A percentile compares a stretch with the other conserved stretches of the same genome.
phyloP scores from a whole-genome alignment of 371 early-diverging fungal genomes.

The Mortierella sp. region DNA sequence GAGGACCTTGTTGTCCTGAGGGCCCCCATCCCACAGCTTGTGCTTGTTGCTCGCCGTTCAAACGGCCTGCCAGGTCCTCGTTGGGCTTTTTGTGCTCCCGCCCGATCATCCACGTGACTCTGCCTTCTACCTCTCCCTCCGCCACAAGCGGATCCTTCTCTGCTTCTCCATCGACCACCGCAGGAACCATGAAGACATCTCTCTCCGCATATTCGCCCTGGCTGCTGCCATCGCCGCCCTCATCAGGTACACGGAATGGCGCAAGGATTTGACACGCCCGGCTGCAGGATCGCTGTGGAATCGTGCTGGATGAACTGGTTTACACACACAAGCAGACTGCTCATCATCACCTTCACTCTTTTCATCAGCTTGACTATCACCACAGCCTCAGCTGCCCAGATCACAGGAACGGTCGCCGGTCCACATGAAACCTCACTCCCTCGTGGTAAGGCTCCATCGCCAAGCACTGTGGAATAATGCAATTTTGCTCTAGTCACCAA shows the following conservation, averaged over 20 bases:
- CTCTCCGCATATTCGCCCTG: constrained; percentile 10
- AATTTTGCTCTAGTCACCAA: neutral
- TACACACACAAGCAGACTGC: neutral
- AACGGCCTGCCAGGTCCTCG: too few species aligned
- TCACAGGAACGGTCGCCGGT: constrained; percentile 28
- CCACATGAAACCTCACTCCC: constrained; percentile 25
- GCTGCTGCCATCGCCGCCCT: constrained; percentile 19
- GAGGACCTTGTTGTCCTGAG: too few species aligned
- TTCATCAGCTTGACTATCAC: constrained; percentile 23
- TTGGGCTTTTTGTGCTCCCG: too few species aligned
- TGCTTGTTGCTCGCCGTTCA: too few species aligned
- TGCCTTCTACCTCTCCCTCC: too few species aligned
- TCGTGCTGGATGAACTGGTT: neutral
- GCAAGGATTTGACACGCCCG: neutral
- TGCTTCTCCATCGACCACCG: too few species aligned
- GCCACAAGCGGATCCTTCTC: too few species aligned
- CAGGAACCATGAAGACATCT: constrained; percentile 17
- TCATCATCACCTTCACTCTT: neutral
- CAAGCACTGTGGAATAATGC: too few species aligned
- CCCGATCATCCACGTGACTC: too few species aligned
- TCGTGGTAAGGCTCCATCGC: constrained; percentile 18
- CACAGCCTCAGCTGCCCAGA: constrained; percentile 16
- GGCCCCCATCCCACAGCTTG: too few species aligned
- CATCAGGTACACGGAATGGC: constrained; percentile 15
- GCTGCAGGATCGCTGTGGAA: neutral